phyloP scores from a whole-genome alignment of 2,329 filamentous ascomycete genomes.

The Aspergillus fumigatus region DNA sequence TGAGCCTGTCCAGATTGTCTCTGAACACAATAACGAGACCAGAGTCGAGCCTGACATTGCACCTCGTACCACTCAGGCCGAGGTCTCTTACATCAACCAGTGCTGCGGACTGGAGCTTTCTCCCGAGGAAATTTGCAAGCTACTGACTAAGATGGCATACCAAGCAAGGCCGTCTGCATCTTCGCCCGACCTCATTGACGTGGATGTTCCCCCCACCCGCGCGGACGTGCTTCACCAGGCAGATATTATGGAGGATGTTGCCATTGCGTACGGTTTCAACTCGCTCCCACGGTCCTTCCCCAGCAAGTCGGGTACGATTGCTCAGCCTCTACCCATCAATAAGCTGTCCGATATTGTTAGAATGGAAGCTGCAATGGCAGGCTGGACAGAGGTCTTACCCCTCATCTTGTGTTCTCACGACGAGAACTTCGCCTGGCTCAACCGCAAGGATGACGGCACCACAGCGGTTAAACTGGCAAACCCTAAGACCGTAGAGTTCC shows the following conservation, averaged over 20 bases:
- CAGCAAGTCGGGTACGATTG: slow-evolving; percentile 79
- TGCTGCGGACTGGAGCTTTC: slow-evolving; percentile 80
- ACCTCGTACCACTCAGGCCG: slow-evolving; percentile 72
- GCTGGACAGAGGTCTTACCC: slow-evolving; percentile 94
- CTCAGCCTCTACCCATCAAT: slow-evolving; percentile 83
- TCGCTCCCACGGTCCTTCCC: slow-evolving; percentile 83
- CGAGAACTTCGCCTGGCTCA: slow-evolving; percentile 95
- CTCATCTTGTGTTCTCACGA: slow-evolving; percentile 96
- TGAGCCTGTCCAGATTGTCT: slow-evolving; percentile 88
- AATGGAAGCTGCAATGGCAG: slow-evolving; percentile 83
- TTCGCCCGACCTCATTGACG: slow-evolving; percentile 67
- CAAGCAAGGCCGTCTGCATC: slow-evolving; percentile 69
- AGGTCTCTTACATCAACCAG: slow-evolving; percentile 88
- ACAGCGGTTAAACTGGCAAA: slow-evolving; percentile 83
- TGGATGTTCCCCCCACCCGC: slow-evolving; percentile 80
- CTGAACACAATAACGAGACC: slow-evolving; percentile 81
- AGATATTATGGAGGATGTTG: slow-evolving; percentile 98
- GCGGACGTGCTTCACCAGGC: slow-evolving; percentile 95
- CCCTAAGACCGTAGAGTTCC: slow-evolving; percentile 89
- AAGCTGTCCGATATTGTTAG: slow-evolving; percentile 91
- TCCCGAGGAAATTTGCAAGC: slow-evolving; percentile 68
- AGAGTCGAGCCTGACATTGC: slow-evolving; percentile 75
- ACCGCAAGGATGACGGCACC: slow-evolving; percentile 79
- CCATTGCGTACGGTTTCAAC: slow-evolving; percentile 97
- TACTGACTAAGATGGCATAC: slow-evolving; percentile 86